phyloP scores from a whole-genome alignment of 2,329 filamentous ascomycete species.

The Rugonectria rugulosa region DNA sequence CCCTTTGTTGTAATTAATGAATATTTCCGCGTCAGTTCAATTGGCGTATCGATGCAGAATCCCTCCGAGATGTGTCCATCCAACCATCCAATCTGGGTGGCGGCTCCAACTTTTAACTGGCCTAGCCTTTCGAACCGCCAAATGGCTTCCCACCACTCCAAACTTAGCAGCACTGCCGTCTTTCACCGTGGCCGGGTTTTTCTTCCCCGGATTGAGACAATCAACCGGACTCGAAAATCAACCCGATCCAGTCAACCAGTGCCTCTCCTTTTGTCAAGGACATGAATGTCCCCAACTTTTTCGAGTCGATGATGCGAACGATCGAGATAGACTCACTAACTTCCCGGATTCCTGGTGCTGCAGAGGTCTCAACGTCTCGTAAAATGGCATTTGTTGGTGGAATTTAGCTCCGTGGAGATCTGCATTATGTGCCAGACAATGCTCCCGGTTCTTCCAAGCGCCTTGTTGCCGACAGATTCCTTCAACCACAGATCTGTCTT shows the following conservation, averaged over 20 bases:
- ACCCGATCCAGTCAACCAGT: too few relatives aligned
- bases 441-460: background rate
- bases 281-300: background rate
- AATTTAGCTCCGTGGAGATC: conserved; percentile 1
- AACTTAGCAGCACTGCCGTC: background rate
- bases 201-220: background rate
- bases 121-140: background rate
- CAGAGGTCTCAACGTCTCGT: background rate
- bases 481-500: background rate
- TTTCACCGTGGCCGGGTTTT: background rate
- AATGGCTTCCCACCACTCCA: background rate
- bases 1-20: too few relatives aligned
- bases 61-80: background rate
- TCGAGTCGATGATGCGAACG: conserved; percentile 1
- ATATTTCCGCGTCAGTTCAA: background rate
- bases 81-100: too few relatives aligned
- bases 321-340: background rate
- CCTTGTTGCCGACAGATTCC: background rate
- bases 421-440: background rate
- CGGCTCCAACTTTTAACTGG: background rate
- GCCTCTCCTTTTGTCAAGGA: too few relatives aligned
- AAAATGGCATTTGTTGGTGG: background rate
- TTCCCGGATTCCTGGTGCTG: background rate
- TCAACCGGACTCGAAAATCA: too few relatives aligned
- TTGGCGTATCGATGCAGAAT: background rate